These are phyloP conservation scores for Puccinia polysora DNA, from an alignment of 1,284 basidiomycete genomes.

Conservation along the genomic window DNA sequence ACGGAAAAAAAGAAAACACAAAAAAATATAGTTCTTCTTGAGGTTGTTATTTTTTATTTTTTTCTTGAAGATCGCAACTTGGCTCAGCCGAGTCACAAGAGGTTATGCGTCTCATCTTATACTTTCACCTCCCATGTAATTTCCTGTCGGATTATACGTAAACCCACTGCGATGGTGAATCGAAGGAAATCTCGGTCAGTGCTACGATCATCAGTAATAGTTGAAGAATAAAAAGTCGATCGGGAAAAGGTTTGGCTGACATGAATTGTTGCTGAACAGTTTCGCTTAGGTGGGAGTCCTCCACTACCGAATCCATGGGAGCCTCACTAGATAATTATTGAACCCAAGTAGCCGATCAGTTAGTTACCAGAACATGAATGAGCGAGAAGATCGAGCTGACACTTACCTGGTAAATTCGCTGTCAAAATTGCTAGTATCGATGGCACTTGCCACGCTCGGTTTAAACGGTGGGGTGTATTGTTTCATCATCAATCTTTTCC, in stretches of 20 bases:
- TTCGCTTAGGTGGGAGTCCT: slow-evolving; percentile 72
- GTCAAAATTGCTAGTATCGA: slow-evolving; percentile 48
- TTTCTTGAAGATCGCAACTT: no score
- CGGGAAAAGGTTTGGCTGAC: slow-evolving; percentile 23
- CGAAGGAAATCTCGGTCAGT: background rate
- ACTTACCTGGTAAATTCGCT: slow-evolving; percentile 42
- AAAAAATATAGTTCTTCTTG: no score
- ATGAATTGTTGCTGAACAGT: slow-evolving; percentile 79
- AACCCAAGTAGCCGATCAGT: background rate
- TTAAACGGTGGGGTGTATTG: slow-evolving; percentile 98
- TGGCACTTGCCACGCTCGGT: slow-evolving; percentile 66
- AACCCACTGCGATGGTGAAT: slow-evolving; percentile 9
- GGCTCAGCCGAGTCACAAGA: no score
- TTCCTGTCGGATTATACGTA: slow-evolving; percentile 37
- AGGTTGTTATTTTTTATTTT: no score
- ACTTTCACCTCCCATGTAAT: slow-evolving; percentile 38
- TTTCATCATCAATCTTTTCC: slow-evolving; percentile 80
- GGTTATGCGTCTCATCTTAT: no score
- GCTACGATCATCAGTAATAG: background rate
- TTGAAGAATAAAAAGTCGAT: background rate
- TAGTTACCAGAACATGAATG: background rate
- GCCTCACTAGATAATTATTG: slow-evolving; percentile 57
- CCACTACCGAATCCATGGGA: slow-evolving; percentile 77
- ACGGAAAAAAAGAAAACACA: no score
- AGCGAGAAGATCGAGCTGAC: background rate